A percentile compares a stretch with the other conserved stretches of the same genome.
phyloP scores from a whole-genome alignment of 345 rosid species.

The Aethionema arabicum region DNA sequence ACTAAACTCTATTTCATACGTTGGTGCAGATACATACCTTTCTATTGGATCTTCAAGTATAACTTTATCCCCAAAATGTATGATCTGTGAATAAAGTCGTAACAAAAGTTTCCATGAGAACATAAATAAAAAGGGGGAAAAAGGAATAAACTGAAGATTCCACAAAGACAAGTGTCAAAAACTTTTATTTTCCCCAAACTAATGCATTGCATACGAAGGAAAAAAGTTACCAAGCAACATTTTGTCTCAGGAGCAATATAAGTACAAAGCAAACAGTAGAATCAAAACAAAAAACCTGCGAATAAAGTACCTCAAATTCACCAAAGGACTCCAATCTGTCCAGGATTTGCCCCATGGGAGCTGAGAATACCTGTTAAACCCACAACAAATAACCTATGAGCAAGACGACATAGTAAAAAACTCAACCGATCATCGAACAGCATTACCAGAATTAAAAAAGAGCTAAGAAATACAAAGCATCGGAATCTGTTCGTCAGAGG shows the following conservation, averaged over 20 bases:
- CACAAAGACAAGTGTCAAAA: constrained; percentile 26
- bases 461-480: not conserved
- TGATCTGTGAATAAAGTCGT: constrained; percentile 47
- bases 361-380: constrained; percentile 59
- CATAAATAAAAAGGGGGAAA: constrained; percentile 6
- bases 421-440: not conserved
- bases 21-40: constrained; percentile 47
- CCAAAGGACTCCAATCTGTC: constrained; percentile 86
- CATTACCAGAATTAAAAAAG: not conserved
- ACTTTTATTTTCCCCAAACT: constrained; percentile 9
- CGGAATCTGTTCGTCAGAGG: constrained; percentile 24
- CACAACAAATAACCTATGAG: constrained; percentile 3
- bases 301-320: constrained; percentile 73
- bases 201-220: not conserved
- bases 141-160: constrained; percentile 23
- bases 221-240: constrained; percentile 8
- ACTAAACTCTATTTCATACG: not conserved
- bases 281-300: not conserved
- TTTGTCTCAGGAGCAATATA: constrained; percentile 2
- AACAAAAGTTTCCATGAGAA: constrained; percentile 20
- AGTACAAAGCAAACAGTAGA: not conserved
- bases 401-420: constrained; percentile 2
- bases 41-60: constrained; percentile 92
- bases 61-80: constrained; percentile 79
- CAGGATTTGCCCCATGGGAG: constrained; percentile 88